Conservation (phyloP, 345 rosid species). For the Bruguiera gymnorhiza region DNA sequence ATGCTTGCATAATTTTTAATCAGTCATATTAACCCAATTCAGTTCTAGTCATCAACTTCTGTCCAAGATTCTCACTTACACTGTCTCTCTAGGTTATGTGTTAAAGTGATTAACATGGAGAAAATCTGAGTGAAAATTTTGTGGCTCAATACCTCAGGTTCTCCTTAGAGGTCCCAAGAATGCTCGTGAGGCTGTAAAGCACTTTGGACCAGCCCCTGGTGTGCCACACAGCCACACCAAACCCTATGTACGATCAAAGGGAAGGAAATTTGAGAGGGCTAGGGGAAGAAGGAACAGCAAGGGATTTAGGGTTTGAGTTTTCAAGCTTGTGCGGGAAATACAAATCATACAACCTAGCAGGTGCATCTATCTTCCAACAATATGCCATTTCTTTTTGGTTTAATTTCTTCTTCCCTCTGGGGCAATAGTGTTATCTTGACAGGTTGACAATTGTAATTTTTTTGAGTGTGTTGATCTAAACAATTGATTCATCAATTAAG, state of each 20-base stretch:
- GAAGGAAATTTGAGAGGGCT: constrained; percentile 10
- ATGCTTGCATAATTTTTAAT: too few relatives aligned
- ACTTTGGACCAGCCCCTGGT: constrained; percentile 4
- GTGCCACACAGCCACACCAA: constrained; percentile 7
- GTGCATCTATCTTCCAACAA: neutral
- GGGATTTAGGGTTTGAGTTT: neutral
- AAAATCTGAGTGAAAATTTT: neutral
- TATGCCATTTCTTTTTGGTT: neutral
- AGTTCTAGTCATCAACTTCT: too few relatives aligned
- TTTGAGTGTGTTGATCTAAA: neutral
- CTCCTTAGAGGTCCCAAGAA: constrained; percentile 7
- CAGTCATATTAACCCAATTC: too few relatives aligned
- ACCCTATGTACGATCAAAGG: constrained; percentile 5
- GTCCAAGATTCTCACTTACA: too few relatives aligned
- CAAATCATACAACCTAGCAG: neutral
- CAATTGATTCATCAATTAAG: neutral
- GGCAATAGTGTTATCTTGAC: neutral
- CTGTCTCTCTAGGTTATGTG: too few relatives aligned
- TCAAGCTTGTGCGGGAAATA: neutral
- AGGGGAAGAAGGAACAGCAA: constrained; percentile 5
- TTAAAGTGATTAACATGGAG: neutral
- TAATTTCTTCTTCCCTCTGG: neutral
- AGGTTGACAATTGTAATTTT: neutral
- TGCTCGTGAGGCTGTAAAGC: constrained; percentile 2
- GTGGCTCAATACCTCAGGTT: neutral